phyloP scores from a whole-genome alignment of 257 asterid genomes.

The Paraleonurus japonicus region DNA sequence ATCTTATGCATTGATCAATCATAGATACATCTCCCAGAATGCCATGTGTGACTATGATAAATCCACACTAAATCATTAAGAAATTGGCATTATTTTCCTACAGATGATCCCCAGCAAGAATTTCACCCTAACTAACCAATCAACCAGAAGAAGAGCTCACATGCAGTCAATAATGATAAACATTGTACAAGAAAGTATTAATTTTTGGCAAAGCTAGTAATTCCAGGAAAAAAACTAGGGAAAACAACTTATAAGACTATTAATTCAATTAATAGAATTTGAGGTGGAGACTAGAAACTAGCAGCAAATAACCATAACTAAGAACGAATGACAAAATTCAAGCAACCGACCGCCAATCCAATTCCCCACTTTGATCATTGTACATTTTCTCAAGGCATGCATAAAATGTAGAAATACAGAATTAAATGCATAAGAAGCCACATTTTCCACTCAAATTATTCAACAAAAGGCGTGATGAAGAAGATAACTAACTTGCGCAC shows the following conservation, averaged over 20 bases:
- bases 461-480: not conserved
- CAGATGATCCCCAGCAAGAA: not conserved
- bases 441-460: not conserved
- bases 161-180: constrained; percentile 1
- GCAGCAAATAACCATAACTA: not conserved
- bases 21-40: not conserved
- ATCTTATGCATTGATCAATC: not conserved
- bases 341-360: not conserved
- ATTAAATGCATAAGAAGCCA: constrained; percentile 2
- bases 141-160: not conserved
- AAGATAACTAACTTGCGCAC: constrained; percentile 1
- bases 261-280: not conserved
- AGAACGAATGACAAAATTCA: not conserved
- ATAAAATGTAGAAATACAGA: not conserved
- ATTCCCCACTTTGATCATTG: not conserved
- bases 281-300: not conserved
- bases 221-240: not conserved
- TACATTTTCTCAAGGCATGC: not conserved
- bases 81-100: not conserved
- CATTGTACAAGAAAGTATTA: not conserved
- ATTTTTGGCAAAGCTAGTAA: not conserved
- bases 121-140: not conserved
- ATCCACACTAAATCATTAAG: not conserved
- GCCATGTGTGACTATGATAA: not conserved
- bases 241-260: not conserved